These are phyloP conservation scores for Prunus padus DNA, from an alignment of 306 rosid species.

Conservation along the genomic window DNA sequence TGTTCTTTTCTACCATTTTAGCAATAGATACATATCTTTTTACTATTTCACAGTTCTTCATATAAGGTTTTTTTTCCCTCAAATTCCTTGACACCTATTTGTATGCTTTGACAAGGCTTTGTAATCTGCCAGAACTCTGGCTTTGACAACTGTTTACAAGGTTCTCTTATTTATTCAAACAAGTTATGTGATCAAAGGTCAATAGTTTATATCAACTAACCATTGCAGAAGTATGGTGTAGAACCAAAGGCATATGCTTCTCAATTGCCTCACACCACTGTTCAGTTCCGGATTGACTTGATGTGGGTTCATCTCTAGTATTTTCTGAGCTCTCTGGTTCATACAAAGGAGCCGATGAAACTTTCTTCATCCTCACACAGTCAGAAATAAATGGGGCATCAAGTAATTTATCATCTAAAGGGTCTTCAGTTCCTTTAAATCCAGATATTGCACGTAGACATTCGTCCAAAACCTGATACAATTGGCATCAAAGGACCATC, in stretches of 20 bases:
- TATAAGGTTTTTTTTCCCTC: not conserved
- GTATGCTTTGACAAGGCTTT: not conserved
- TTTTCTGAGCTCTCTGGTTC: constrained; percentile 45
- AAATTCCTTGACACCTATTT: not conserved
- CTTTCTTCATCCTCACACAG: constrained; percentile 76
- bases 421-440: constrained; percentile 93
- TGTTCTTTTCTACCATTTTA: not conserved
- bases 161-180: not conserved
- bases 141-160: not conserved
- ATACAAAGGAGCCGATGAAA: constrained; percentile 87
- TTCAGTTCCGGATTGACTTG: constrained; percentile 51
- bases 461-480: constrained; percentile 77
- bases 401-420: constrained; percentile 67
- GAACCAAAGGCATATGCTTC: constrained; percentile 70
- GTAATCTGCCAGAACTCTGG: not conserved
- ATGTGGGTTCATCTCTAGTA: constrained; percentile 29
- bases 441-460: constrained; percentile 90
- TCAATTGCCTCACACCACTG: constrained; percentile 82
- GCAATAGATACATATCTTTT: not conserved
- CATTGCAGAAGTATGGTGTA: constrained; percentile 64
- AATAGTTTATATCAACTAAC: constrained; percentile 36
- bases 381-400: constrained; percentile 85
- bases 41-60: not conserved
- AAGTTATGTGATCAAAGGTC: constrained; percentile 13
- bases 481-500: constrained; percentile 3